phyloP scores from a whole-genome alignment of 495 filamentous ascomycete genomes.

The Penicillium fimorum region DNA sequence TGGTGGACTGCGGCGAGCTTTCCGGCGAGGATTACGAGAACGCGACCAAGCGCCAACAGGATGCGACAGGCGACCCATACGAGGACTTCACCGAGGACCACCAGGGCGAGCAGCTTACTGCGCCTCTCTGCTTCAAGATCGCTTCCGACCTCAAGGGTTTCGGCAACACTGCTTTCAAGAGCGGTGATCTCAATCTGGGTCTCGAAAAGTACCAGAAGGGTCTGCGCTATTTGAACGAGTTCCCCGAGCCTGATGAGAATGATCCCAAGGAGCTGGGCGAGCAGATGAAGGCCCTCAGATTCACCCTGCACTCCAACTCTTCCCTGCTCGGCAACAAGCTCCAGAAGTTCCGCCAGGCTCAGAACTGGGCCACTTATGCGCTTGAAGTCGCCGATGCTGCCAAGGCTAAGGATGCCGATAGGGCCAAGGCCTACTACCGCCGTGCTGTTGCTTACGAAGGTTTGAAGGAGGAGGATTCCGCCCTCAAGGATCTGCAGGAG shows the following conservation, averaged over 20 bases:
- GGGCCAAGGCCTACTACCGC: constrained; percentile 84
- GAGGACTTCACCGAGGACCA: constrained; percentile 96
- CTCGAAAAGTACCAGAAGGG: constrained; percentile 97
- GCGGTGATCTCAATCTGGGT: constrained; percentile 62
- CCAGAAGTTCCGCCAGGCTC: constrained; percentile 63
- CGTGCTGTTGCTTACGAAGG: constrained; percentile 70
- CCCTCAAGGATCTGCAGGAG: constrained; percentile 71
- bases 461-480: constrained; percentile 82
- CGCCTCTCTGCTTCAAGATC: constrained; percentile 57
- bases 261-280: constrained; percentile 65
- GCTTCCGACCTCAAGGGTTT: constrained; percentile 86
- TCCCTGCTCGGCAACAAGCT: constrained; percentile 81
- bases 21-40: constrained; percentile 62
- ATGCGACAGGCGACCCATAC: constrained; percentile 85
- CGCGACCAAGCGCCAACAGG: constrained; percentile 61
- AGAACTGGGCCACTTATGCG: constrained; percentile 68
- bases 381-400: constrained; percentile 58
- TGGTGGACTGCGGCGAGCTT: constrained; percentile 86
- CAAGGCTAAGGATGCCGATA: constrained; percentile 68
- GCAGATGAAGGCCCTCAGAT: constrained; percentile 70
- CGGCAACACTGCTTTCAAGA: constrained; percentile 91
- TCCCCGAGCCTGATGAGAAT: constrained; percentile 64
- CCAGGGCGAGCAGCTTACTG: constrained; percentile 62
- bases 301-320: constrained; percentile 74
- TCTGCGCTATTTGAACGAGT: constrained; percentile 91